Conservation (phyloP, 495 filamentous ascomycete species). For the Hypoxylon lienhwacheense region DNA sequence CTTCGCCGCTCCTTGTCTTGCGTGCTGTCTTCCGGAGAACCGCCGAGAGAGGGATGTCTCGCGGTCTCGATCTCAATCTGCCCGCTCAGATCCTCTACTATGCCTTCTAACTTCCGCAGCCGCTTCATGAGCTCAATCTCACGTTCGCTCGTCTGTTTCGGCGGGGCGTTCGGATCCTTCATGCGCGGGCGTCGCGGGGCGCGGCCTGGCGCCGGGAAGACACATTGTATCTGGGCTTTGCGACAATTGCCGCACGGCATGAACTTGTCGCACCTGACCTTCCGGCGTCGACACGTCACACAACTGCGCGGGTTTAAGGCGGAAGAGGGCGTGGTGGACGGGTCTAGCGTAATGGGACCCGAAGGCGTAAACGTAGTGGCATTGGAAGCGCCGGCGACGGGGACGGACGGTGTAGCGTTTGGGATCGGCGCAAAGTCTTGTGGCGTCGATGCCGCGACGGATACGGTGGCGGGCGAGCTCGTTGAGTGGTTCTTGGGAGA, state of each 20-base stretch:
- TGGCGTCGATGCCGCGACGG: constrained; percentile 20
- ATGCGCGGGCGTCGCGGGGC: constrained; percentile 71
- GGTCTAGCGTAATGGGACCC: constrained; percentile 48
- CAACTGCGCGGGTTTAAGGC: constrained; percentile 71
- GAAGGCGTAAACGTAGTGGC: constrained; percentile 21
- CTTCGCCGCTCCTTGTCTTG: constrained; percentile 37
- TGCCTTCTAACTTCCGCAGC: constrained; percentile 75
- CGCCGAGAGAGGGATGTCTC: constrained; percentile 41
- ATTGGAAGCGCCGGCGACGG: constrained; percentile 6
- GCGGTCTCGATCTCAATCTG: constrained; percentile 55
- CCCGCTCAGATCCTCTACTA: constrained; percentile 69
- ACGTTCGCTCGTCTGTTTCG: constrained; percentile 58
- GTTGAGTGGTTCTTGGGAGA: constrained; percentile 31
- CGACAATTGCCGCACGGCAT: constrained; percentile 83
- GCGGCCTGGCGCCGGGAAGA: constrained; percentile 80
- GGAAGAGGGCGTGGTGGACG: constrained; percentile 42
- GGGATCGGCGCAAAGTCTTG: constrained; percentile 19
- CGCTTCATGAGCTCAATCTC: constrained; percentile 79
- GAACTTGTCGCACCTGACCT: constrained; percentile 86
- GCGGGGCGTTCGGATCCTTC: constrained; percentile 57
- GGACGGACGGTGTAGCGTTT: constrained; percentile 1
- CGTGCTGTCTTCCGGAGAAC: constrained; percentile 43
- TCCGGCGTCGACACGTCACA: constrained; percentile 79
- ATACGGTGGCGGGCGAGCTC: constrained; percentile 17
- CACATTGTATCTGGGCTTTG: constrained; percentile 74